These are phyloP conservation scores for Polychaeton citri DNA, from an alignment of 2,329 filamentous ascomycete genomes.

Conservation along the genomic window DNA sequence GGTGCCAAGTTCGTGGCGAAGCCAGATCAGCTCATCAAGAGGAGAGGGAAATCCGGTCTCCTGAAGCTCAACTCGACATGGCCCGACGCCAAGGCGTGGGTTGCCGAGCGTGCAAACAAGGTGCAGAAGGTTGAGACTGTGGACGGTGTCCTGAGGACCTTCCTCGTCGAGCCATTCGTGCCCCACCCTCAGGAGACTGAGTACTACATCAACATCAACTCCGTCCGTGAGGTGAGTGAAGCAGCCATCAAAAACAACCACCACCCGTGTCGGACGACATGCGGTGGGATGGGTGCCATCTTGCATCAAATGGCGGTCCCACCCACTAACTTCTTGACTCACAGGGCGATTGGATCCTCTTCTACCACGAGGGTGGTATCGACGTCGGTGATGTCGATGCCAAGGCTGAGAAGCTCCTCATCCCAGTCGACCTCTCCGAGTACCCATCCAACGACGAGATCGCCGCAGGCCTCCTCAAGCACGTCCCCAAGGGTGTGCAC, in stretches of 20 bases:
- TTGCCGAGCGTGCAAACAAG: slow-evolving; percentile 85
- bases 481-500: slow-evolving; percentile 90
- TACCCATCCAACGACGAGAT: slow-evolving; percentile 96
- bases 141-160: slow-evolving; percentile 77
- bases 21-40: slow-evolving; percentile 99
- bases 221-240: slow-evolving; percentile 86
- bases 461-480: slow-evolving; percentile 69
- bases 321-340: slow-evolving; percentile 10
- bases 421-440: slow-evolving; percentile 86
- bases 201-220: slow-evolving; percentile 99
- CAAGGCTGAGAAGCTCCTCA: slow-evolving; percentile 96
- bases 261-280: too few species aligned
- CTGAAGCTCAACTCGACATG: slow-evolving; percentile 95
- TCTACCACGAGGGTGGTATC: slow-evolving; percentile 98
- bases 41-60: slow-evolving; percentile 96
- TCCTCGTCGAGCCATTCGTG: slow-evolving; percentile 96
- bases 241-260: too few species aligned
- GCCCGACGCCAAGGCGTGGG: slow-evolving; percentile 86
- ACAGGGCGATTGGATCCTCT: slow-evolving; percentile 98
- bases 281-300: too few species aligned
- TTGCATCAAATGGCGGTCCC: too few species aligned
- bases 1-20: slow-evolving; percentile 94
- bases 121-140: slow-evolving; percentile 84
- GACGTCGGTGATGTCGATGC: slow-evolving; percentile 98
- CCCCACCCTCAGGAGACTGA: slow-evolving; percentile 91